Evolutionary conservation across 768 basidiomycete species (phyloP).

Genomic region (Tylopilus vinaceipallidus): DNA sequence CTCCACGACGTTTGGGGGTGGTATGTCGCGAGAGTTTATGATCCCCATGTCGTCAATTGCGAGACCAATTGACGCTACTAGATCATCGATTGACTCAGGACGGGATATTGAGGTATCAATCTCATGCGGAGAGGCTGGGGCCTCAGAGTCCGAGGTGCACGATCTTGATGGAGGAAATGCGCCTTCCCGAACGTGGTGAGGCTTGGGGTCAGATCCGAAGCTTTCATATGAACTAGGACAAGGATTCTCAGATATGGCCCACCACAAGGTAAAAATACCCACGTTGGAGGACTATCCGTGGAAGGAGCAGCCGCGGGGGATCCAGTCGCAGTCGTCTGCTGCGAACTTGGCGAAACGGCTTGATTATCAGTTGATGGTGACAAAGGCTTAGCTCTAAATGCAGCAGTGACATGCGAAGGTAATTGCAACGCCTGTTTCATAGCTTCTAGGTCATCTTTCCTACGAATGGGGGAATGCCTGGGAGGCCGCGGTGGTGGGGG

Average conservation of each 20-base stretch:
- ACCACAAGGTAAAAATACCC: neutral
- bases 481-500: constrained; percentile 62
- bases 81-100: constrained; percentile 36
- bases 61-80: constrained; percentile 36
- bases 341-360: constrained; percentile 28
- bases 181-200: constrained; percentile 53
- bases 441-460: constrained; percentile 49
- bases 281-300: constrained; percentile 20
- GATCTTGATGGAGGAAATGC: constrained; percentile 55
- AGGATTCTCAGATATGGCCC: neutral
- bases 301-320: constrained; percentile 1
- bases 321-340: constrained; percentile 11
- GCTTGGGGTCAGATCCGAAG: constrained; percentile 8
- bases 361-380: constrained; percentile 19
- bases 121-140: constrained; percentile 12
- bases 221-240: constrained; percentile 26
- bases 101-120: constrained; percentile 21
- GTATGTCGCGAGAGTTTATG: constrained; percentile 30
- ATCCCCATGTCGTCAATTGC: constrained; percentile 41
- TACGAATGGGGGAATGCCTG: constrained; percentile 53
- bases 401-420: constrained; percentile 51
- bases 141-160: constrained; percentile 25
- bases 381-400: constrained; percentile 30
- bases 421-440: constrained; percentile 61
- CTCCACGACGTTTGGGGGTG: constrained; percentile 41